Percentiles rank a stretch among this genome's conserved stretches.
Evolutionary conservation across 768 basidiomycete species (phyloP).

Genomic region (Rhodosporidiobolus odoratus): DNA sequence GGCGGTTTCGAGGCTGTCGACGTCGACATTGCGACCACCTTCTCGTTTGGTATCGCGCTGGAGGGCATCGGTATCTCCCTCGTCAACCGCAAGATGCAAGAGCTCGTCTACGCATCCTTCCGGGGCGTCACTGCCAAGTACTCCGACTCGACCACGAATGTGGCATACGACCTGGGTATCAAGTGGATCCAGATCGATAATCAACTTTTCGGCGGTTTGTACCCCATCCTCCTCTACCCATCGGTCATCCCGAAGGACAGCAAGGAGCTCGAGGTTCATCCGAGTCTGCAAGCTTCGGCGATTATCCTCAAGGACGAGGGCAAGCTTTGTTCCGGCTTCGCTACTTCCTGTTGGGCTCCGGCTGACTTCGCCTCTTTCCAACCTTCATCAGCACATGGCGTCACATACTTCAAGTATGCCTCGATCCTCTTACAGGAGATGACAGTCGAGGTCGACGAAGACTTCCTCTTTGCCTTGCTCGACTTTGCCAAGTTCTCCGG

Average conservation of each 20-base stretch:
- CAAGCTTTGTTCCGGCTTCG: conserved; percentile 43
- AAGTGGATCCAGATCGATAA: conserved; percentile 94
- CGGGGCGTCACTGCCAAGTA: conserved; percentile 78
- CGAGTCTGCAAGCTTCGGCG: conserved; percentile 80
- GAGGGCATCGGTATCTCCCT: conserved; percentile 89
- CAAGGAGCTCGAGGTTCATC: conserved; percentile 70
- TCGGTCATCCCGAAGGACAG: conserved; percentile 75
- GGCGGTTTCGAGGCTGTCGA: conserved; percentile 42
- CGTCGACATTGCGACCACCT: conserved; percentile 60
- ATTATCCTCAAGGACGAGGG: conserved; percentile 91
- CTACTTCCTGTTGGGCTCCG: not conserved
- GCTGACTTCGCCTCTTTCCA: not conserved
- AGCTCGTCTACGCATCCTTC: conserved; percentile 81
- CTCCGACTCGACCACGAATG: conserved; percentile 67
- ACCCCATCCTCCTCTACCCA: conserved; percentile 90
- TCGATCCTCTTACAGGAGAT: conserved; percentile 87
- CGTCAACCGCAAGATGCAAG: conserved; percentile 76
- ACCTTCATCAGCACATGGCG: conserved; percentile 80
- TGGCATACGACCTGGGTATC: conserved; percentile 71
- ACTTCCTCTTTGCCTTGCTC: conserved; percentile 83
- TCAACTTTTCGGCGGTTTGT: conserved; percentile 91
- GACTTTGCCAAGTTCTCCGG: conserved; percentile 88
- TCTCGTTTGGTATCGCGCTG: conserved; percentile 67
- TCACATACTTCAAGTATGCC: conserved; percentile 95
- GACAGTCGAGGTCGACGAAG: conserved; percentile 95